These are phyloP conservation scores for Tremella yokohamensis DNA, from an alignment of 768 basidiomycete species.

Conservation along the genomic window DNA sequence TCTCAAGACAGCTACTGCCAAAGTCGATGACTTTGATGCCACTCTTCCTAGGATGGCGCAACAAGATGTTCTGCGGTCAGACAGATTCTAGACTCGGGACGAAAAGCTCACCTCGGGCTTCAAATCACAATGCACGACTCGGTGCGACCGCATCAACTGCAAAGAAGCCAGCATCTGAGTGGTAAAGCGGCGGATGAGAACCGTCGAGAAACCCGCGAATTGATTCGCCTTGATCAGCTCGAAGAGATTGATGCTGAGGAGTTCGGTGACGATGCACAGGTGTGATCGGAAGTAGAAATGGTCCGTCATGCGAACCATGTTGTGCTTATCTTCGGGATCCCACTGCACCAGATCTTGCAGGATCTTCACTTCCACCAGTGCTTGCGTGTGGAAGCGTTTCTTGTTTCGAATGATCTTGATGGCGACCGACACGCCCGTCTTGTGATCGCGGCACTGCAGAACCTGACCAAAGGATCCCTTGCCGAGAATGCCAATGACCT, in stretches of 20 bases:
- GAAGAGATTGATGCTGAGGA: slow-evolving; percentile 96
- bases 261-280: slow-evolving; percentile 95
- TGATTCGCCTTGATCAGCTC: slow-evolving; percentile 99
- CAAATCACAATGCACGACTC: slow-evolving; percentile 96
- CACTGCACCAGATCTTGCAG: slow-evolving; percentile 94
- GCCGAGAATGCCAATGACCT: slow-evolving; percentile 83
- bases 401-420: slow-evolving; percentile 99
- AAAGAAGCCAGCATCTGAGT: slow-evolving; percentile 90
- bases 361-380: slow-evolving; percentile 98
- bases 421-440: slow-evolving; percentile 91
- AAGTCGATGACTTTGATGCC: slow-evolving; percentile 99
- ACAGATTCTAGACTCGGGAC: not conserved
- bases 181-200: slow-evolving; percentile 90
- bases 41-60: slow-evolving; percentile 92
- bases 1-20: slow-evolving; percentile 95
- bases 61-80: slow-evolving; percentile 72
- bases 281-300: slow-evolving; percentile 97
- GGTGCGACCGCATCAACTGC: slow-evolving; percentile 89
- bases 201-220: slow-evolving; percentile 95
- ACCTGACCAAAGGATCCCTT: slow-evolving; percentile 99
- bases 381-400: slow-evolving; percentile 97
- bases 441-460: slow-evolving; percentile 88
- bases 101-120: slow-evolving; percentile 79
- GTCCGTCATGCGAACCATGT: slow-evolving; percentile 97
- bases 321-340: slow-evolving; percentile 95